Percentiles rank a stretch among this genome's conserved stretches.
Conservation (phyloP, 495 filamentous ascomycete genomes). For the Penicillium pulvis region DNA sequence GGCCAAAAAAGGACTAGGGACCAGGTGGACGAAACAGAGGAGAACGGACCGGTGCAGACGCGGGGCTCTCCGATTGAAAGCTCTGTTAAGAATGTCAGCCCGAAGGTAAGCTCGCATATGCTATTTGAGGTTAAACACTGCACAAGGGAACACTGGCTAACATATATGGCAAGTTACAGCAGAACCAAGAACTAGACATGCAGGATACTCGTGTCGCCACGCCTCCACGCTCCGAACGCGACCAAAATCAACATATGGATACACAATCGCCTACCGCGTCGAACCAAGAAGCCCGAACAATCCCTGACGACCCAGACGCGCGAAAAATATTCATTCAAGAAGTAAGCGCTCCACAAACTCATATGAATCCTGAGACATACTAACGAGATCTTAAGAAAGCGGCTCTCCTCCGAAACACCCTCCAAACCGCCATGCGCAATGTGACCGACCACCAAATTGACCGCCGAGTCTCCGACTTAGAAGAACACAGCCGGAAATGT, state of each 20-base stretch:
- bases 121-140: background rate
- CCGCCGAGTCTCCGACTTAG: slow-evolving; percentile 46
- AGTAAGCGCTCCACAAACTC: slow-evolving; percentile 23
- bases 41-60: slow-evolving; percentile 21
- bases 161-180: slow-evolving; percentile 9
- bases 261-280: slow-evolving; percentile 15
- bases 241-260: slow-evolving; percentile 23
- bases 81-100: slow-evolving; percentile 16
- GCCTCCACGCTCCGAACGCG: slow-evolving; percentile 23
- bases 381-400: slow-evolving; percentile 40
- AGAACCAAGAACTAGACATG: slow-evolving; percentile 23
- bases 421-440: slow-evolving; percentile 50
- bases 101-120: slow-evolving; percentile 27
- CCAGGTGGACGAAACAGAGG: slow-evolving; percentile 35
- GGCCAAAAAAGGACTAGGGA: slow-evolving; percentile 48
- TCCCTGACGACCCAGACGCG: slow-evolving; percentile 40
- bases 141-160: slow-evolving; percentile 17
- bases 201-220: slow-evolving; percentile 19
- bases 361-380: background rate
- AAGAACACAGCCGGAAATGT: slow-evolving; percentile 47
- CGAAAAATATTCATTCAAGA: slow-evolving; percentile 49
- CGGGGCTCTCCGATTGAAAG: slow-evolving; percentile 11
- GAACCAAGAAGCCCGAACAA: slow-evolving; percentile 16
- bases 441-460: slow-evolving; percentile 45
- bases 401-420: slow-evolving; percentile 41